Percentiles rank a stretch among this genome's conserved stretches.
These are phyloP conservation scores for Didymosphaeria variabile DNA, from an alignment of 2,329 filamentous ascomycete species.

Conservation along the genomic window DNA sequence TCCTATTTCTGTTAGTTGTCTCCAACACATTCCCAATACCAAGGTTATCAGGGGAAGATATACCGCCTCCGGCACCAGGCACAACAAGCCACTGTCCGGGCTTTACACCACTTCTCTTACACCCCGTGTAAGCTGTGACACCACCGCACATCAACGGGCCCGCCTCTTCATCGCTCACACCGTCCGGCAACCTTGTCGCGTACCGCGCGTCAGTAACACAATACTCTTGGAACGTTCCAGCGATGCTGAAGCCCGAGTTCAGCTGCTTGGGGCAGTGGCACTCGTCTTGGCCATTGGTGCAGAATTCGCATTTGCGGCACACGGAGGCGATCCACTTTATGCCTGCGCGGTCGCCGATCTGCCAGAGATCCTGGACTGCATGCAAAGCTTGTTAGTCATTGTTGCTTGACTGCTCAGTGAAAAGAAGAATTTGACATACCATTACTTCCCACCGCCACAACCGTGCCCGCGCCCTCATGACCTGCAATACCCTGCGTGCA, in stretches of 20 bases:
- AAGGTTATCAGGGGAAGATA: conserved; percentile 2
- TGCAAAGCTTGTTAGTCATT: background rate
- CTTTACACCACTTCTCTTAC: conserved; percentile 49
- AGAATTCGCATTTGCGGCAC: conserved; percentile 83
- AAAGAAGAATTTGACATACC: background rate
- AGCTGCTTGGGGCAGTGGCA: conserved; percentile 60
- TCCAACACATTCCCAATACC: conserved; percentile 51
- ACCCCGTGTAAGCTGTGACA: conserved; percentile 59
- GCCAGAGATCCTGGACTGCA: conserved; percentile 67
- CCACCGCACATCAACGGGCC: conserved; percentile 59
- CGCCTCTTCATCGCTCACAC: conserved; percentile 54
- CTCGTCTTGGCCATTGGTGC: conserved; percentile 66
- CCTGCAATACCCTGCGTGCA: conserved; percentile 79
- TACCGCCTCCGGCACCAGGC: conserved; percentile 49
- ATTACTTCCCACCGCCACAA: conserved; percentile 74
- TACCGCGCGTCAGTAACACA: conserved; percentile 56
- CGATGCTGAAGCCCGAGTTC: conserved; percentile 70
- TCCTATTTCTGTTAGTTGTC: conserved; percentile 45
- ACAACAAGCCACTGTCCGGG: conserved; percentile 53
- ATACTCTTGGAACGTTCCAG: conserved; percentile 55
- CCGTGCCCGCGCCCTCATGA: conserved; percentile 77
- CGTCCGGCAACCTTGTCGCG: conserved; percentile 56
- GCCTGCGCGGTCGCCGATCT: conserved; percentile 64
- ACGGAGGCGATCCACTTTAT: conserved; percentile 82
- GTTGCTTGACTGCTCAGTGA: background rate